Evolutionary conservation across 345 rosid genomes (phyloP).

Genomic region (Hibiscus syriacus): DNA sequence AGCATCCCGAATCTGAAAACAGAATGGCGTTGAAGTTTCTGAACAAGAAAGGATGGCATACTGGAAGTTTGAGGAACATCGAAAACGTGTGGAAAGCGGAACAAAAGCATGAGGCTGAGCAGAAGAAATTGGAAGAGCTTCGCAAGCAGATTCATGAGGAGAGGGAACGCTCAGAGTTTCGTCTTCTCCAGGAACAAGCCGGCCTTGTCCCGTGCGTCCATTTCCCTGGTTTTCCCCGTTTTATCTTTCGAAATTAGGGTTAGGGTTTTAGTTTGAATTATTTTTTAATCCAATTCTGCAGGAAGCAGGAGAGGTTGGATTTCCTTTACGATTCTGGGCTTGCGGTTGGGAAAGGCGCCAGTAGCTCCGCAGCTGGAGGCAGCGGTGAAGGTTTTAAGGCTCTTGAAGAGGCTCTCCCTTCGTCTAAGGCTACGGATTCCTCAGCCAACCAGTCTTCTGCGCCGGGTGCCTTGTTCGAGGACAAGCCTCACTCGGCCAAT

Average conservation of each 20-base stretch:
- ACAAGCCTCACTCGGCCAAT: constrained; percentile 68
- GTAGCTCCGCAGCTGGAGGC: constrained; percentile 23
- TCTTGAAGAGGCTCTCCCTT: constrained; percentile 40
- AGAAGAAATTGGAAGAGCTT: constrained; percentile 92
- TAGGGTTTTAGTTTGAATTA: constrained; percentile 11
- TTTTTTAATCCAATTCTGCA: constrained; percentile 14
- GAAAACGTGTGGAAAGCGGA: constrained; percentile 99
- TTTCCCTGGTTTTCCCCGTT: neutral
- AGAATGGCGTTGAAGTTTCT: constrained; percentile 43
- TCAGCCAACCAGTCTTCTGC: constrained; percentile 36
- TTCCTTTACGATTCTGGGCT: constrained; percentile 89
- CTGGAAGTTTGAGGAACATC: constrained; percentile 90
- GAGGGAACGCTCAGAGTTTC: constrained; percentile 85
- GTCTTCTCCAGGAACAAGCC: constrained; percentile 87
- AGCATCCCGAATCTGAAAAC: neutral
- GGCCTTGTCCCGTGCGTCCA: constrained; percentile 74
- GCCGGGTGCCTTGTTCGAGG: constrained; percentile 89
- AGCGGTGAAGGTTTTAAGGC: constrained; percentile 53
- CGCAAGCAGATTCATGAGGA: constrained; percentile 89
- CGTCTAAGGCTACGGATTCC: constrained; percentile 11
- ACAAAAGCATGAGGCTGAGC: constrained; percentile 91
- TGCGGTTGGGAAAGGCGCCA: constrained; percentile 61
- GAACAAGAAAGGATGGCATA: constrained; percentile 99
- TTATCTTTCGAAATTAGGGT: neutral
- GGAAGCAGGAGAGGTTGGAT: constrained; percentile 95